Evolutionary conservation across 129 eudicot genomes (phyloP).

Genomic region (Pittosporum tobira): DNA sequence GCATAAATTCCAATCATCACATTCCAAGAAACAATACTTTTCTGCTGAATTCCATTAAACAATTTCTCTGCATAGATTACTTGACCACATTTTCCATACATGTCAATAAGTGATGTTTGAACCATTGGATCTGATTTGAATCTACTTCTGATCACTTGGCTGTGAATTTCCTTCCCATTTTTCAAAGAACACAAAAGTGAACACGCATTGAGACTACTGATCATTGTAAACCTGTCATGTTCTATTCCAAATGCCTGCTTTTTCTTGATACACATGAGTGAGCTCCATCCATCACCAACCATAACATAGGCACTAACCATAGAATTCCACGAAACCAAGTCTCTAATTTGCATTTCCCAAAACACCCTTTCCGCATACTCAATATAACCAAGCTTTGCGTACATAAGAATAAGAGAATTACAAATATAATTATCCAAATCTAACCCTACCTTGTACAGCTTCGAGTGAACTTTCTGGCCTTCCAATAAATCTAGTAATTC

Average conservation of each 20-base stretch:
- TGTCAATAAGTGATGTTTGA: conserved; percentile 60
- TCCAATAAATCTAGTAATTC: conserved; percentile 27
- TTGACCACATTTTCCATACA: conserved; percentile 65
- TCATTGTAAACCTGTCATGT: conserved; percentile 53
- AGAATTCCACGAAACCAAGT: conserved; percentile 76
- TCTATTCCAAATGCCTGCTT: conserved; percentile 30
- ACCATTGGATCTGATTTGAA: conserved; percentile 38
- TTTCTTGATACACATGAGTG: conserved; percentile 36
- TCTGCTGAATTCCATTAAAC: conserved; percentile 22
- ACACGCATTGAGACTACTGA: conserved; percentile 47
- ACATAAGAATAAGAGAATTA: conserved; percentile 55
- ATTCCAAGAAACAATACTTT: conserved; percentile 49
- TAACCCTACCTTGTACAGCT: conserved; percentile 41
- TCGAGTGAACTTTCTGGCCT: conserved; percentile 40
- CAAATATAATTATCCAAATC: conserved; percentile 39
- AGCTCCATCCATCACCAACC: conserved; percentile 42
- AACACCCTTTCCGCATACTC: conserved; percentile 47
- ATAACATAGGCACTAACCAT: conserved; percentile 58
- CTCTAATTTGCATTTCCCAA: conserved; percentile 38
- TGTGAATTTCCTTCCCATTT: conserved; percentile 60
- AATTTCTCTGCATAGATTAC: conserved; percentile 50
- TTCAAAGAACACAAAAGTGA: conserved; percentile 27
- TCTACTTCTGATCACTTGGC: conserved; percentile 36
- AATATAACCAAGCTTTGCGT: conserved; percentile 46
- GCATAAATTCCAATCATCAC: conserved; percentile 57